phyloP scores from a whole-genome alignment of 345 rosid species.

The Pistacia integerrima region DNA sequence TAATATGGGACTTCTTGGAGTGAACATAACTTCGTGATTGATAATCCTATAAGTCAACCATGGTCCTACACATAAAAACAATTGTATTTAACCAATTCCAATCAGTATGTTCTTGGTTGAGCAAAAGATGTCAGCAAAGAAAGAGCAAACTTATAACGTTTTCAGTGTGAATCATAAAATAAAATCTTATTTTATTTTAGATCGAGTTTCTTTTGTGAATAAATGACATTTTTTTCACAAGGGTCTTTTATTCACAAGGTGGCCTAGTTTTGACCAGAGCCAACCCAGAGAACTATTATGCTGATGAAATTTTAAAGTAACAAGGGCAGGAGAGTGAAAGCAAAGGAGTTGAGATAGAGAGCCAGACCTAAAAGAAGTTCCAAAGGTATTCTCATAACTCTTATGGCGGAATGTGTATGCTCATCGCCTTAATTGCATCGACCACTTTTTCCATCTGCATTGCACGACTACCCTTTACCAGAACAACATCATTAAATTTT shows the following conservation, averaged over 20 bases:
- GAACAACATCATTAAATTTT: conserved; percentile 25
- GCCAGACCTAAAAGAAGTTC: neutral
- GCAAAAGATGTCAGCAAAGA: neutral
- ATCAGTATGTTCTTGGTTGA: neutral
- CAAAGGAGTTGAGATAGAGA: neutral
- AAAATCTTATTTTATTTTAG: neutral
- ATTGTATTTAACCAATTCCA: neutral
- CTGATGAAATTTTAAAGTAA: neutral
- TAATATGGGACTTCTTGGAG: neutral
- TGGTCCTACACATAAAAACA: neutral
- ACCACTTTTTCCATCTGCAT: conserved; percentile 36
- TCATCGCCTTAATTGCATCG: conserved; percentile 13
- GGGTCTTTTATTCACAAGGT: neutral
- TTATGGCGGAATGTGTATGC: neutral
- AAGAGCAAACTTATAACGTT: neutral
- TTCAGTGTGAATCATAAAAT: neutral
- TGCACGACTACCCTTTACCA: conserved; percentile 34
- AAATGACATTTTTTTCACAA: neutral
- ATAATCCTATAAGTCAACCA: neutral
- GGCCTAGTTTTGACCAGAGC: neutral
- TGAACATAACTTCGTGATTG: neutral
- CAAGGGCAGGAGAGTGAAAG: neutral
- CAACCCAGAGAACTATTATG: neutral
- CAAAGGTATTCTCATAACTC: neutral
- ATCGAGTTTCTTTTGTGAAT: neutral